phyloP scores from a whole-genome alignment of 768 basidiomycete genomes.

The Kwoniella botswanensis region DNA sequence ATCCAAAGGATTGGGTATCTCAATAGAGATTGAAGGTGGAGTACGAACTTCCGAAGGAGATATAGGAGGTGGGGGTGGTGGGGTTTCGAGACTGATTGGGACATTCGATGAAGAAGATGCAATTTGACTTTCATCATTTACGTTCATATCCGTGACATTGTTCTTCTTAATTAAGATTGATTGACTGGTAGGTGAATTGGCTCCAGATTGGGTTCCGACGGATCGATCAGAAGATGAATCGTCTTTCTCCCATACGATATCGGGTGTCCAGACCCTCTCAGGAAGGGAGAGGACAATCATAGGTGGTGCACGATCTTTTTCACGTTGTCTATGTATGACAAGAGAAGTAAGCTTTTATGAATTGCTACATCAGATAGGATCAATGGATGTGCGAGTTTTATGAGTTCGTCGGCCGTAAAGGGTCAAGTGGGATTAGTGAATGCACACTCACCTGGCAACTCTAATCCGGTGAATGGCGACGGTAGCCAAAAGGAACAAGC shows the following conservation, averaged over 20 bases:
- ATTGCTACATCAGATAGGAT: conserved; percentile 53
- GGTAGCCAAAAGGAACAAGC: conserved; percentile 83
- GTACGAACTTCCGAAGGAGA: conserved; percentile 30
- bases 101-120: neutral
- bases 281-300: conserved; percentile 54
- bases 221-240: conserved; percentile 34
- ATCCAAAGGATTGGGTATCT: conserved; percentile 8
- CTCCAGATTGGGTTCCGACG: neutral
- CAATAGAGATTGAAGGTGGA: conserved; percentile 17
- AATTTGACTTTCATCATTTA: neutral
- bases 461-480: conserved; percentile 88
- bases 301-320: conserved; percentile 62
- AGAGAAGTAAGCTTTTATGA: conserved; percentile 59
- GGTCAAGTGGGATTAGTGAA: conserved; percentile 59
- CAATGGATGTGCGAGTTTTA: conserved; percentile 62
- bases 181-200: neutral
- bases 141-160: neutral
- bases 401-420: conserved; percentile 53
- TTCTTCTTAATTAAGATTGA: neutral
- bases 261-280: conserved; percentile 56
- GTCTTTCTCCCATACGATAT: conserved; percentile 58
- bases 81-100: neutral
- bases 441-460: conserved; percentile 43
- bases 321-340: conserved; percentile 66
- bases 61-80: conserved; percentile 30